These are phyloP conservation scores for Cyclotella atomus DNA, from an alignment of 108 stramenopile species.

Conservation along the genomic window DNA sequence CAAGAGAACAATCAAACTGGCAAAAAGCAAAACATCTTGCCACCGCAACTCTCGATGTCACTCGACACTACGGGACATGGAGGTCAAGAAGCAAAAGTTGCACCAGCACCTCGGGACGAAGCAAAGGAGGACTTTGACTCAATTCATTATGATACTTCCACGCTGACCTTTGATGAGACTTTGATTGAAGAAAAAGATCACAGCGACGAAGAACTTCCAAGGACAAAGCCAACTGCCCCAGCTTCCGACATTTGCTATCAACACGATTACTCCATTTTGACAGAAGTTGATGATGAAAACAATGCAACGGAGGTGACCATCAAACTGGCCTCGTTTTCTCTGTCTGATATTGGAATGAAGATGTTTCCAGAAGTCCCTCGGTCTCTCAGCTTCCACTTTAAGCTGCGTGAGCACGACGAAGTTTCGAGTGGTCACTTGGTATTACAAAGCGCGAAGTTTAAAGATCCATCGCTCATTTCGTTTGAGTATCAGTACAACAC, in stretches of 20 bases:
- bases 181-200: not conserved
- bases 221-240: not conserved
- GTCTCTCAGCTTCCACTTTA: constrained; percentile 13
- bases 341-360: not conserved
- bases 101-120: not conserved
- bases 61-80: not conserved
- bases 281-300: constrained; percentile 23
- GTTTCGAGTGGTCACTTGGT: not conserved
- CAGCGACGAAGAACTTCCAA: not conserved
- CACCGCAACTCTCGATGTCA: not conserved
- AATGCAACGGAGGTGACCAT: constrained; percentile 14
- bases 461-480: not conserved
- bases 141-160: constrained; percentile 1
- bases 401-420: constrained; percentile 8
- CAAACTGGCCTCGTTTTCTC: constrained; percentile 3
- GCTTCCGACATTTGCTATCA: not conserved
- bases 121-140: not conserved
- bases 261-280: not conserved
- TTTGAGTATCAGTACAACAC: constrained; percentile 24
- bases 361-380: not conserved
- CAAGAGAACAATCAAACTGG: not conserved
- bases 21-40: not conserved
- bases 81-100: not conserved
- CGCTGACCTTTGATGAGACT: not conserved
- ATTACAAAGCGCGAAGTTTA: not conserved